Base-by-base conservation (phyloP, 2,329 filamentous ascomycete species). In the Colletotrichum truncatum region DNA sequence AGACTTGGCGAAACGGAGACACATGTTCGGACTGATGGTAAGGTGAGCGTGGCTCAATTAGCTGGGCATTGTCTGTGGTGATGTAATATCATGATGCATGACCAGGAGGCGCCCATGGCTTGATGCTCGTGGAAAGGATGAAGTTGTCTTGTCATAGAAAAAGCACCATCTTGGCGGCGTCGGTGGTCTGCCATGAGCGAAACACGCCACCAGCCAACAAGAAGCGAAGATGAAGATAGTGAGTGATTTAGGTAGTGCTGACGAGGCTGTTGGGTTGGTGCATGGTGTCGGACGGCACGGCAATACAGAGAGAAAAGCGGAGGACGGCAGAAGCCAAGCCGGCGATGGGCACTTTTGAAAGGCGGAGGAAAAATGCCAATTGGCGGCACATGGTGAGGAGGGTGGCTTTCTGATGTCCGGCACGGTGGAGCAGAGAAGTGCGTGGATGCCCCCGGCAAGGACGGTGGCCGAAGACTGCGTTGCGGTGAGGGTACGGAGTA, bases 1-100 rank as follows among this genome's bases (percentile, higher is more conserved):
- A 14, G 14, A 45, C 16, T 64, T 46, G 63, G 59, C 51, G 52
- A 64, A 64, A 65, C 56, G 34, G n/a, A 49, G 26, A 43, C 48
- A 41, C 21, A 63, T n/a, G 26, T 36, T 61, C 62, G 56, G 54
- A 48, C 10, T 26, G 56, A 64, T 23, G 28, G 23, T 18, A 10
- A 30, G 11, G 32, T 9, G 30, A 18, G 4, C 26, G 49, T 64
- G 55, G 16, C 53, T 60, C 41, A 16, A 2, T 30, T 41, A 28
- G 36, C 36, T 52, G 18, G 34, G 26, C 36, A 30, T 10, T 3
- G 43, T 49, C 28, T 49, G 53, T 23, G 21, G 36, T 11, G 26
- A 49, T 54, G 30, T 16, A 6, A 45, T 45, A 28, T 4, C 16
- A 8, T 25, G 36, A 28, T 16, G 46, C 46, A 34, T 10, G 28